phyloP scores from a whole-genome alignment of 1,139 yeast species.

The Groenewaldozyma auringiensis region DNA sequence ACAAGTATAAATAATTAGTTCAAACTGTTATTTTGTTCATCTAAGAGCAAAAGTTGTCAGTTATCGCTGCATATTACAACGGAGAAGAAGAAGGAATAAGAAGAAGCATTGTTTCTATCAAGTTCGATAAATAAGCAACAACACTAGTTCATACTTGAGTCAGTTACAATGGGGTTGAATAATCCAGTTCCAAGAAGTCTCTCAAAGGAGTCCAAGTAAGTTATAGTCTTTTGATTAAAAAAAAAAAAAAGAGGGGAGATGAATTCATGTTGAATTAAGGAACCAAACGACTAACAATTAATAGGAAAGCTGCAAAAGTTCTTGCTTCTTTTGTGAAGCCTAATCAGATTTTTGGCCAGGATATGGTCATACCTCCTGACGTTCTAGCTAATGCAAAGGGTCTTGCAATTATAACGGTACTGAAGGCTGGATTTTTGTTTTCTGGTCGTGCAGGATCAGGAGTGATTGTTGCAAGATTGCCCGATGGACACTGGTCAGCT shows the following conservation, averaged over 20 bases:
- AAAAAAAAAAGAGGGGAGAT: not conserved
- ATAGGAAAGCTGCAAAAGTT: constrained; percentile 89
- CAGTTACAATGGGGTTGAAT: constrained; percentile 66
- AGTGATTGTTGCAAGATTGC: constrained; percentile 84
- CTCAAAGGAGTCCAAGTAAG: constrained; percentile 78
- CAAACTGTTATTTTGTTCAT: no score
- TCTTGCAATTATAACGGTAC: constrained; percentile 82
- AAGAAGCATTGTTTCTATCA: no score
- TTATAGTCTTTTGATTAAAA: no score
- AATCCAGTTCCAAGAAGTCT: constrained; percentile 93
- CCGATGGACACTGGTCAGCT: constrained; percentile 96
- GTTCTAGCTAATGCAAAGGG: constrained; percentile 88
- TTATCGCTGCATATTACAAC: no score
- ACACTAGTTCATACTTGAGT: no score
- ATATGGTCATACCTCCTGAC: constrained; percentile 80
- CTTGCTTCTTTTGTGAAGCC: constrained; percentile 88
- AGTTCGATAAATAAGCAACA: no score
- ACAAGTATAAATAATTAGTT: no score
- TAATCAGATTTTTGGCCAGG: constrained; percentile 88
- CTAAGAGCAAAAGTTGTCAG: no score
- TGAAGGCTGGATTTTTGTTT: constrained; percentile 92
- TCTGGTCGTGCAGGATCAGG: constrained; percentile 98
- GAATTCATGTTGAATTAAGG: not conserved
- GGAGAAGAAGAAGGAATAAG: no score
- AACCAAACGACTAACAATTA: constrained; percentile 6